Evolutionary conservation across 2,329 filamentous ascomycete species (phyloP), one percentile per base, ranked within the genome.

Genomic region (Hypoxylon sp.): DNA sequence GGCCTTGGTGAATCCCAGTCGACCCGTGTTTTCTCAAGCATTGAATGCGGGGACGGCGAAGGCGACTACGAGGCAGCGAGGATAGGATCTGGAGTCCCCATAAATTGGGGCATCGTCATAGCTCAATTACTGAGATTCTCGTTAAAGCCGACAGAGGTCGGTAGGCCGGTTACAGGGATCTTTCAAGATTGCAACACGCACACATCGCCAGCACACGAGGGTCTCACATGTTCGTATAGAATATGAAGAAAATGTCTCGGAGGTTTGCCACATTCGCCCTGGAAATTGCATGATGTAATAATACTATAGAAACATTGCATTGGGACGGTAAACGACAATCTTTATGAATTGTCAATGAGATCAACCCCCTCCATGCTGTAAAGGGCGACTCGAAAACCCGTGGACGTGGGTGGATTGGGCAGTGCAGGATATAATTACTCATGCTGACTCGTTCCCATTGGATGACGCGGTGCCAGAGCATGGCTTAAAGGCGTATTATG

Each of bases 341-440:
- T 37, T 13, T 37, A 51, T 66, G 51, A 68, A 64, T 46, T 58
- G 35, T 53, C 40, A 37, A 63, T 35, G 40, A 57, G 56, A 69
- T 64, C 60, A 61, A 64, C 60, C 69, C 33, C 68, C 60, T 63
- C 69, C 62, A 61, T 42, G 13, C 31, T 11, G 31, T 33, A 33
- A 33, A 57, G 40, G 54, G 7, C 25, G 31, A 62, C 17, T n/a
- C 13, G 50, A 25, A 62, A 44, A 44, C 2, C 42, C 37, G 31
- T 61, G 54, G 60, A 53, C 54, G 25, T 42, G 50, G 51, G 35
- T 61, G 20, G 49, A 33, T 20, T 61, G 33, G 66, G 69, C 66
- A 37, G 66, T 71, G 66, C 66, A 66, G 31, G 37, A 60, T 63
- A 22, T 59, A 54, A 63, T 68, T 68, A 66, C 59, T 68, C 59